Evolutionary conservation across 1,284 basidiomycete genomes (phyloP).

Genomic region (Wolfiporia cocos): DNA sequence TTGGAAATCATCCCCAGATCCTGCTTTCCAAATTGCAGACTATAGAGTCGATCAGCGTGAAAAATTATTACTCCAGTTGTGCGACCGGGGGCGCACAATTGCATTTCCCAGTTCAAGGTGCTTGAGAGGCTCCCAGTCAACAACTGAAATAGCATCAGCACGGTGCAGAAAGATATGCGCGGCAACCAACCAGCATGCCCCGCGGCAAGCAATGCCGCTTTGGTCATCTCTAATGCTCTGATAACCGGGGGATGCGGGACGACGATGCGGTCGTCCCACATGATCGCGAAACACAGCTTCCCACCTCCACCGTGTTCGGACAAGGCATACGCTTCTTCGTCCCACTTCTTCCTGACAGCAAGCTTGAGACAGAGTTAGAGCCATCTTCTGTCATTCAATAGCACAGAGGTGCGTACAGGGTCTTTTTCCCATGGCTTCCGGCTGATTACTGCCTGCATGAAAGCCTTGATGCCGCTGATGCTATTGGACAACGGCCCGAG

Average conservation of each 20-base stretch:
- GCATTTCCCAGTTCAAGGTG: constrained; percentile 42
- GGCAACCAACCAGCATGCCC: constrained; percentile 36
- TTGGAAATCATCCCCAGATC: constrained; percentile 7
- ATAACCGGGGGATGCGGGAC: constrained; percentile 43
- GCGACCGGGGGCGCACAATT: constrained; percentile 28
- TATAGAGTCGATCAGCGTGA: not conserved
- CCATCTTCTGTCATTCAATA: too few relatives aligned
- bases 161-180: too few relatives aligned
- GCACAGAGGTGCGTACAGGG: too few relatives aligned
- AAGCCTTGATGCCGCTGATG: constrained; percentile 53
- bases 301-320: constrained; percentile 35
- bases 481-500: constrained; percentile 65
- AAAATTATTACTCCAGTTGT: not conserved
- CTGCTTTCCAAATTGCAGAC: constrained; percentile 16
- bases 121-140: constrained; percentile 32
- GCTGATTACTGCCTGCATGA: constrained; percentile 53
- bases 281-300: constrained; percentile 33
- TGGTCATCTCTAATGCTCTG: constrained; percentile 40
- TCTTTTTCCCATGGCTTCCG: constrained; percentile 51
- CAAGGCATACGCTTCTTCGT: constrained; percentile 13
- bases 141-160: constrained; percentile 2
- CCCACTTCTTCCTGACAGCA: constrained; percentile 18
- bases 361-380: too few relatives aligned
- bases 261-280: constrained; percentile 41
- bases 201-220: constrained; percentile 36